A percentile compares a stretch with the other conserved stretches of the same genome.
phyloP scores from a whole-genome alignment of 768 basidiomycete species.

The Asterophora lycoperdoides region DNA sequence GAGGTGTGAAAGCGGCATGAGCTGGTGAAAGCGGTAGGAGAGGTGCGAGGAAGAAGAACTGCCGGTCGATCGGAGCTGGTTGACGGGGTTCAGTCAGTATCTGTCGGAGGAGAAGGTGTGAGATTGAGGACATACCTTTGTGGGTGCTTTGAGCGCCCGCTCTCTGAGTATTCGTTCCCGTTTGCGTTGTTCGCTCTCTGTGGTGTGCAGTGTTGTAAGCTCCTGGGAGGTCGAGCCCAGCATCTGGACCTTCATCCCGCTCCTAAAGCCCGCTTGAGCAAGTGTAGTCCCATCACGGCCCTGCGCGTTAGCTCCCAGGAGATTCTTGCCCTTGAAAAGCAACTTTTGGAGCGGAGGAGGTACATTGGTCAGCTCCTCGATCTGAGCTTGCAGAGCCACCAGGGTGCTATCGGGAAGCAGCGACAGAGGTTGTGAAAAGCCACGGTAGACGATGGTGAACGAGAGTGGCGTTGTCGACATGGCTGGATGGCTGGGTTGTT shows the following conservation, averaged over 20 bases:
- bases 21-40: slow-evolving; percentile 58
- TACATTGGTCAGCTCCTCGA: slow-evolving; percentile 65
- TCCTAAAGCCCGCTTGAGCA: slow-evolving; percentile 49
- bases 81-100: not conserved
- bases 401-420: slow-evolving; percentile 49
- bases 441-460: slow-evolving; percentile 43
- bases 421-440: slow-evolving; percentile 42
- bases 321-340: slow-evolving; percentile 64
- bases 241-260: slow-evolving; percentile 66
- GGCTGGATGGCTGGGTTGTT: not conserved
- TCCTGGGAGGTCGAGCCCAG: slow-evolving; percentile 62
- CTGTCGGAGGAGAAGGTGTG: not conserved
- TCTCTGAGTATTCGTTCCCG: slow-evolving; percentile 57
- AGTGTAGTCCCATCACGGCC: slow-evolving; percentile 26
- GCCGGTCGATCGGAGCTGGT: slow-evolving; percentile 57
- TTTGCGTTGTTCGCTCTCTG: slow-evolving; percentile 54
- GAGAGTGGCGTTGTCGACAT: slow-evolving; percentile 16
- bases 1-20: slow-evolving; percentile 59
- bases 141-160: slow-evolving; percentile 50
- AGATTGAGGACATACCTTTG: slow-evolving; percentile 41
- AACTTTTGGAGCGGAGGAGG: slow-evolving; percentile 67
- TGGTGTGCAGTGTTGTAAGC: slow-evolving; percentile 47
- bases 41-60: slow-evolving; percentile 25
- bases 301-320: slow-evolving; percentile 21
- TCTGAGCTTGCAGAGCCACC: slow-evolving; percentile 40